Conservation (phyloP, 2,329 filamentous ascomycete species). For the Colletotrichum chrysophilum region DNA sequence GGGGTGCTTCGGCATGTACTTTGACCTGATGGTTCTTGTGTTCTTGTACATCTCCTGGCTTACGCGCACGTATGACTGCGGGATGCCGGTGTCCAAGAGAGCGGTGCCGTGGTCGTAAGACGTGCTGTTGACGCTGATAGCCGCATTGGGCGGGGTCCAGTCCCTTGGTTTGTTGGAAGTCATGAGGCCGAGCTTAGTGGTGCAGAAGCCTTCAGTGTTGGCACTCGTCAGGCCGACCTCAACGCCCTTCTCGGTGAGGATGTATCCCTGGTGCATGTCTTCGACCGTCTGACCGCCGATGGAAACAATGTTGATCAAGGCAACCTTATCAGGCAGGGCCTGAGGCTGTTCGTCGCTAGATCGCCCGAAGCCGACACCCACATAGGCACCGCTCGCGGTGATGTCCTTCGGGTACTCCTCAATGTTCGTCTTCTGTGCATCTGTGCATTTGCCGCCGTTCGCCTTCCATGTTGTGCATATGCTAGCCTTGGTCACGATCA, state of each 20-base stretch:
- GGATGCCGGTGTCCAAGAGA: background rate
- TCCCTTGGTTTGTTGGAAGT: background rate
- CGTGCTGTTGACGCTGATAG: background rate
- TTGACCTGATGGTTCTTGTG: background rate
- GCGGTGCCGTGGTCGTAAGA: background rate
- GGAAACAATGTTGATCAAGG: background rate
- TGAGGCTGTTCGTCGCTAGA: background rate
- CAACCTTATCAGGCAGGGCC: background rate
- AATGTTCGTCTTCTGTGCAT: background rate
- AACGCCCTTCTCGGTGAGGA: background rate
- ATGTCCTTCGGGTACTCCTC: background rate
- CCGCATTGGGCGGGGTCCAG: background rate
- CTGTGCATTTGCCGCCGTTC: background rate
- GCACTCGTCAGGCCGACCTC: background rate
- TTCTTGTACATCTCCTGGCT: background rate
- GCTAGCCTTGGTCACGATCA: background rate
- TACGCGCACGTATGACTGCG: background rate
- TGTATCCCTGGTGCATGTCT: background rate
- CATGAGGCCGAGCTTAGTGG: background rate
- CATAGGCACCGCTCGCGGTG: background rate
- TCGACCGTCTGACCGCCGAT: background rate
- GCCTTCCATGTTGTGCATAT: background rate
- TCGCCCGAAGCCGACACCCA: slow-evolving; percentile 4
- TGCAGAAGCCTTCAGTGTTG: background rate
- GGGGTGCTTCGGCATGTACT: background rate